Conservation (phyloP, 257 asterid species). For the Fraxinus americana region DNA sequence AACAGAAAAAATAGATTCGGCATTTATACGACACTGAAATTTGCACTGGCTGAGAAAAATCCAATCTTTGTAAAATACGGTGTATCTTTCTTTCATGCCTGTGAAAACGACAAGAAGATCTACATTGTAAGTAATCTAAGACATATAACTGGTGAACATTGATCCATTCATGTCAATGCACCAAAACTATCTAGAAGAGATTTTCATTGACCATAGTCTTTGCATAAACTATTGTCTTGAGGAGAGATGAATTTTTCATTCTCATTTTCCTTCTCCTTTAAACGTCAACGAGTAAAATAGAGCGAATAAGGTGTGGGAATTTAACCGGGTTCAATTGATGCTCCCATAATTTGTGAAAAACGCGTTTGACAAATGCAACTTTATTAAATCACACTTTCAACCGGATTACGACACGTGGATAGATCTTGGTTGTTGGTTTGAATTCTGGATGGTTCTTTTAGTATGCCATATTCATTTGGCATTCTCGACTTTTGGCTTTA, state of each 20-base stretch:
- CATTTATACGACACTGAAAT: not conserved
- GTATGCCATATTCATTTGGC: no score
- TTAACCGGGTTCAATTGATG: no score
- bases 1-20: not conserved
- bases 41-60: not conserved
- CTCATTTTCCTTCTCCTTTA: not conserved
- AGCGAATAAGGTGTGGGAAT: not conserved
- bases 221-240: not conserved
- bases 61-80: not conserved
- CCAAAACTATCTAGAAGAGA: not conserved
- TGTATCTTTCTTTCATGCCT: not conserved
- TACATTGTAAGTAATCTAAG: not conserved
- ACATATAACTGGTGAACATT: not conserved
- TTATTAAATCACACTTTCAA: no score
- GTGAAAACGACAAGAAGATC: not conserved
- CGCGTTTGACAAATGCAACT: no score
- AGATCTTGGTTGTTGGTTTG: no score
- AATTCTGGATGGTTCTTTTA: no score
- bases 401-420: no score
- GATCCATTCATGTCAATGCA: not conserved
- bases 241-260: not conserved
- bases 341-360: no score
- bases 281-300: not conserved
- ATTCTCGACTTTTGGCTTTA: no score
- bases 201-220: not conserved